Conservation (phyloP, 2,329 filamentous ascomycete genomes). For the Fusarium decemcellulare region DNA sequence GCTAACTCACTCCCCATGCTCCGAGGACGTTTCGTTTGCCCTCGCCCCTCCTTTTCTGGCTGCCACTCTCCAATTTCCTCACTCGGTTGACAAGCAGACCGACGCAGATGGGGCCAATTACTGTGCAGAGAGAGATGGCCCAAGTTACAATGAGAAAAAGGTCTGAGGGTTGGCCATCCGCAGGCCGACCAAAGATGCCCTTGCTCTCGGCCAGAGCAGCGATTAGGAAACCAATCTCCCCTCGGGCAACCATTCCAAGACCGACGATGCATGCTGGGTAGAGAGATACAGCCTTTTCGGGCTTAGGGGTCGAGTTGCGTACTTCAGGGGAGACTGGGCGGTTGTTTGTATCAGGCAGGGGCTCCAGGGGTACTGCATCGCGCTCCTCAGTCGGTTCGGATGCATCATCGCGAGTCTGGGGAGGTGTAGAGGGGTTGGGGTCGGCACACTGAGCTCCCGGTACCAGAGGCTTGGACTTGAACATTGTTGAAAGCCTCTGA, state of each 20-base stretch:
- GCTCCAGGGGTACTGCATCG: not conserved
- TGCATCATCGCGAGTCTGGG: not conserved
- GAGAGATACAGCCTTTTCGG: conserved; percentile 70
- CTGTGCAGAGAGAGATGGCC: conserved; percentile 69
- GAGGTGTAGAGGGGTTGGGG: not conserved
- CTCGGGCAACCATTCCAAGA: conserved; percentile 79
- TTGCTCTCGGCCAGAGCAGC: conserved; percentile 74
- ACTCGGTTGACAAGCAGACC: conserved; percentile 62
- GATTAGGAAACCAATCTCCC: conserved; percentile 85
- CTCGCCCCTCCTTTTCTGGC: conserved; percentile 6
- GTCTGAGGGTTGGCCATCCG: conserved; percentile 49
- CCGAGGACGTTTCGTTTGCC: conserved; percentile 39
- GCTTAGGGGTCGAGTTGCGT: conserved; percentile 24
- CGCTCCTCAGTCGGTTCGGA: not conserved
- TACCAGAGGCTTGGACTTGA: conserved; percentile 1
- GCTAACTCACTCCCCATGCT: conserved; percentile 39
- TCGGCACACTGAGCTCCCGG: conserved; percentile 34
- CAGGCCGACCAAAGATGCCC: conserved; percentile 54
- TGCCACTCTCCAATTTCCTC: conserved; percentile 45
- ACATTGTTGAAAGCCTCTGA: not conserved
- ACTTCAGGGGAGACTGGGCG: not conserved
- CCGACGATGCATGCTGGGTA: conserved; percentile 78
- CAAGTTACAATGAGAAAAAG: conserved; percentile 68
- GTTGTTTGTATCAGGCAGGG: not conserved
- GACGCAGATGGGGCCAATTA: conserved; percentile 64